Base-by-base conservation (phyloP, 78 protist genomes). In the Planoprotostelium fungivorum region DNA sequence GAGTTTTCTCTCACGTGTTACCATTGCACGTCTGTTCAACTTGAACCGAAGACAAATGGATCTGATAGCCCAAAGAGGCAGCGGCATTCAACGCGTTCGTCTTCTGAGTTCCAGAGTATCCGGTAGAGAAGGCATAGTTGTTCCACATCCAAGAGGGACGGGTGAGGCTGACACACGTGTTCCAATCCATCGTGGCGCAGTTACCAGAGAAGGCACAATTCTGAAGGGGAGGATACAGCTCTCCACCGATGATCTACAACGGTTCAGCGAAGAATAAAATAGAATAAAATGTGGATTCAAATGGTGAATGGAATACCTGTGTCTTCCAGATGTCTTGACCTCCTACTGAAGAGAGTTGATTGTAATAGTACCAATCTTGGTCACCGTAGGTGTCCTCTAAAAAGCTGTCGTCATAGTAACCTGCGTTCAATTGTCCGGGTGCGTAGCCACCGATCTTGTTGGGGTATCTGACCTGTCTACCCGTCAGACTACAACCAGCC, bases 361-460 rank as follows among this genome's bases (percentile, higher is more conserved):
- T 51, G 73, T 51, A 51, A 51, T 25, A 51, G 16, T 51, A 5
- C 73, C 73, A 51, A 16, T 16, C 16, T 5, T 51, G 31, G 73
- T 5, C 5, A 16, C 73, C 73, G 73, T 51, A 51, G 73, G 73
- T 51, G 16, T 51, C 73, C 73, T 51, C 73, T 16, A 51, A 25
- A 51, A 51, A 51, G 73, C 73, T 51, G 73, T 51, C 73, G 73
- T 51, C 73, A 51, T 51, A 51, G 73, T 51, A 51, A 51, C 73
- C 73, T 16, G 16, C 16, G 73, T 51, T 51, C 73, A 51, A 51
- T 51, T 51, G 5, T 5, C 73, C 16, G 31, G 73, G 73, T 25
- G 16, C 73, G 16, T 51, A 51, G 16, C 73, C 16, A 25, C 73
- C 73, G 5, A 51, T 51, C 73, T 51, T 51, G 73, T 51, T 51